Evolutionary conservation across 2,329 filamentous ascomycete genomes (phyloP), one percentile per base, ranked within the genome.

Genomic region (Magnaporthiopsis incrustans): DNA sequence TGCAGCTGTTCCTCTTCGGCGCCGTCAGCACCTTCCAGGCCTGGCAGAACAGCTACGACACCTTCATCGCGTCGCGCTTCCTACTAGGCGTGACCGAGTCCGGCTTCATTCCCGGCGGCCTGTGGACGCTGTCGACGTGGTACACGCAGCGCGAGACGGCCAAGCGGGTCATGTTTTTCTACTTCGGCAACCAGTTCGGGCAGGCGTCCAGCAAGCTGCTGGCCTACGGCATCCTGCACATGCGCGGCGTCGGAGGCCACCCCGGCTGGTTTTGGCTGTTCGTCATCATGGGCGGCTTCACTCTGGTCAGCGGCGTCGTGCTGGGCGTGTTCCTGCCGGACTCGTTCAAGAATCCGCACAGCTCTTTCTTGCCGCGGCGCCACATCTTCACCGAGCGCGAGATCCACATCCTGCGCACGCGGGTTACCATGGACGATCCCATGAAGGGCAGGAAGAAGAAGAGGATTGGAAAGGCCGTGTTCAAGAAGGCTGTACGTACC

Each of bases 191-290:
- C 68, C 78, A 82, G 69, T 75, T 83, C 22, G 82, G 81, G 6
- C 75, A 77, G 25, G 79, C 78, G 0, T 77, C 75, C 0, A 69
- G 72, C 44, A 73, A 72, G 64, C 73, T 81, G 3, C 68, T 81
- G 3, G 79, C 78, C 0, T 80, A 76, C 53, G 78, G 76, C 2
- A 79, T 82, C 50, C 74, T 85, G 30, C 79, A 81, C 64, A 78
- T 85, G 74, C 71, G 76, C 8, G 82, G 81, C 1, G 75, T 78
- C 1, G 76, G 73, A 1, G 79, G 78, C 8, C 73, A 79, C 63
- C 69, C 78, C 0, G 82, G 83, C n/a, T 85, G 82, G 82, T 80
- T 81, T 67, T 85, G 83, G 82, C 74, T 85, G 1, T 85, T 85
- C 65, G 70, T 67, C 14, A 71, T 84, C 33, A 82, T 84, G 75